These are phyloP conservation scores for Hebeloma cylindrosporum DNA, from an alignment of 768 basidiomycete species.

Conservation along the genomic window DNA sequence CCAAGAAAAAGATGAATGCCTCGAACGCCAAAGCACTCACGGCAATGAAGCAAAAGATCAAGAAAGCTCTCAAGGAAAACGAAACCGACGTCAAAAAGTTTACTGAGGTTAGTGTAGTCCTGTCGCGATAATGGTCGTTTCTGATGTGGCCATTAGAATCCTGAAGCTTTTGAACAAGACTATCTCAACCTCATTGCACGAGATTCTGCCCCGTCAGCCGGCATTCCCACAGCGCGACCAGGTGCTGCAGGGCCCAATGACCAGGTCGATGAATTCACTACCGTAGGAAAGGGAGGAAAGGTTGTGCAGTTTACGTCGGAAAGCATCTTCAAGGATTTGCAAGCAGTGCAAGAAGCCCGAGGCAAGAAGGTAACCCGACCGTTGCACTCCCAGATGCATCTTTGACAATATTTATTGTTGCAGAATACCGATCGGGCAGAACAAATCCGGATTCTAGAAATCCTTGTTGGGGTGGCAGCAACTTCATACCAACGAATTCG, in stretches of 20 bases:
- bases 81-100: conserved; percentile 79
- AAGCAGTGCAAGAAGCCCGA: conserved; percentile 88
- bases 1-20: conserved; percentile 96
- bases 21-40: conserved; percentile 92
- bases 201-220: conserved; percentile 36
- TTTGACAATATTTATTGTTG: conserved; percentile 3
- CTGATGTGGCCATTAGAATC: conserved; percentile 57
- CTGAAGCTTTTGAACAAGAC: conserved; percentile 82
- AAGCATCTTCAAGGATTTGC: conserved; percentile 88
- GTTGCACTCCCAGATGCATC: neutral
- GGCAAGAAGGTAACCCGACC: conserved; percentile 80
- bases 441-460: conserved; percentile 89
- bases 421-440: conserved; percentile 96
- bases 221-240: conserved; percentile 37
- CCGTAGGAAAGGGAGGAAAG: conserved; percentile 90
- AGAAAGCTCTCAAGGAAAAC: conserved; percentile 87
- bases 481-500: conserved; percentile 93
- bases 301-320: conserved; percentile 79
- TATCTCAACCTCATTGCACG: conserved; percentile 57
- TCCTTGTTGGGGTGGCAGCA: conserved; percentile 78
- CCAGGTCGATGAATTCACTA: conserved; percentile 74
- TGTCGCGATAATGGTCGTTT: neutral
- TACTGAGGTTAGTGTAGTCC: conserved; percentile 57
- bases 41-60: conserved; percentile 97
- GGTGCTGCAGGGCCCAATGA: conserved; percentile 40